These are phyloP conservation scores for Bassia scoparia DNA, from an alignment of 148 eudicot species.

Conservation along the genomic window DNA sequence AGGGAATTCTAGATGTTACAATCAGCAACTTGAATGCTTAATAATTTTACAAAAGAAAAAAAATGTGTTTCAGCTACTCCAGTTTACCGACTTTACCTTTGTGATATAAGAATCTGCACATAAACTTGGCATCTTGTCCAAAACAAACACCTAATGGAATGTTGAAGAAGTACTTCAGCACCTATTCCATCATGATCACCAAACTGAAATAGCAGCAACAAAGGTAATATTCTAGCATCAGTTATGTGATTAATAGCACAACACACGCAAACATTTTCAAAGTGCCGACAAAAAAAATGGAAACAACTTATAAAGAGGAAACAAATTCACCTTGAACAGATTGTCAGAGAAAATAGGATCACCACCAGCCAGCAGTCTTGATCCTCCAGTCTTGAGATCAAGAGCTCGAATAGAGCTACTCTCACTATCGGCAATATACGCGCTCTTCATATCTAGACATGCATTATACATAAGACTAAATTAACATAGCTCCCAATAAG, in stretches of 20 bases:
- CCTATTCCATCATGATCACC: slow-evolving; percentile 93
- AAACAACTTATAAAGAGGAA: slow-evolving; percentile 3
- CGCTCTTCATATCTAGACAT: slow-evolving; percentile 61
- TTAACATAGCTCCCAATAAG: neutral
- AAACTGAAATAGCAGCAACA: slow-evolving; percentile 43
- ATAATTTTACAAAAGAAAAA: slow-evolving; percentile 3
- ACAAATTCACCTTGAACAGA: slow-evolving; percentile 65
- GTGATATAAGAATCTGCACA: slow-evolving; percentile 91
- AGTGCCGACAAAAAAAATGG: neutral
- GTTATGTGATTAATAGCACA: slow-evolving; percentile 6
- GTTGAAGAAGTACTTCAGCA: slow-evolving; percentile 92
- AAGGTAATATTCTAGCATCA: slow-evolving; percentile 5
- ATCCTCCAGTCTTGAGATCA: slow-evolving; percentile 78
- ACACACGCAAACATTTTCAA: neutral
- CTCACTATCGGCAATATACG: slow-evolving; percentile 91
- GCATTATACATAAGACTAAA: neutral
- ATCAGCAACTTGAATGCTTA: neutral
- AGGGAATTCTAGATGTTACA: neutral
- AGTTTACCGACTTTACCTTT: slow-evolving; percentile 45
- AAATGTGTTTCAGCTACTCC: slow-evolving; percentile 5
- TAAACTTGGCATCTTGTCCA: slow-evolving; percentile 75
- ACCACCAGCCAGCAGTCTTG: slow-evolving; percentile 87
- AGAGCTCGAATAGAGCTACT: slow-evolving; percentile 97
- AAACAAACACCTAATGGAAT: slow-evolving; percentile 79
- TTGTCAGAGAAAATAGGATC: slow-evolving; percentile 86